Conservation (phyloP, 2,329 filamentous ascomycete species). For the Lanzia echinophila region DNA sequence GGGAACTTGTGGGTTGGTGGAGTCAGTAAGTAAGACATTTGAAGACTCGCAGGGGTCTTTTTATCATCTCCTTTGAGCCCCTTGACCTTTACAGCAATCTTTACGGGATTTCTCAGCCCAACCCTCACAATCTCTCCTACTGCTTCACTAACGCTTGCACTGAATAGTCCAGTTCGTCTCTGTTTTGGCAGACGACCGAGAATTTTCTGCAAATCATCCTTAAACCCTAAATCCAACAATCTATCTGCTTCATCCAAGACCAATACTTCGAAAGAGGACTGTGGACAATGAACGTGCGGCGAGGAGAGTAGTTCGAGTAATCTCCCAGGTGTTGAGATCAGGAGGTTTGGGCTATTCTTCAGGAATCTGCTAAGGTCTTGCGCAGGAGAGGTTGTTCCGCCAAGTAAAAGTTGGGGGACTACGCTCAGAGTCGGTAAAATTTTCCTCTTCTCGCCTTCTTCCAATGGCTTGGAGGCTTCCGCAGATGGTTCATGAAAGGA, state of each 20-base stretch:
- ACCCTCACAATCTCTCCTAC: conserved; percentile 89
- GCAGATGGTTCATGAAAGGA: conserved; percentile 78
- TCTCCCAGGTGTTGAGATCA: conserved; percentile 86
- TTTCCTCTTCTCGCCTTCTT: conserved; percentile 45
- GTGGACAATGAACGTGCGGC: conserved; percentile 78
- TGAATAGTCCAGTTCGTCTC: conserved; percentile 86
- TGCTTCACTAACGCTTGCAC: conserved; percentile 91
- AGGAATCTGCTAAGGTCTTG: conserved; percentile 85
- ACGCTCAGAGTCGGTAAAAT: conserved; percentile 48
- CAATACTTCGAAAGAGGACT: conserved; percentile 84
- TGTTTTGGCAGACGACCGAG: conserved; percentile 84
- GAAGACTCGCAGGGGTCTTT: conserved; percentile 83
- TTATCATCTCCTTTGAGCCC: conserved; percentile 72
- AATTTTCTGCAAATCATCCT: conserved; percentile 81
- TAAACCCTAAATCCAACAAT: conserved; percentile 88
- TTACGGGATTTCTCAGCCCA: conserved; percentile 87
- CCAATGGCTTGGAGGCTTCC: conserved; percentile 49
- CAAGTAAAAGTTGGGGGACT: conserved; percentile 81
- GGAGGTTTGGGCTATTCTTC: conserved; percentile 75
- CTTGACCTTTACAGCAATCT: conserved; percentile 90
- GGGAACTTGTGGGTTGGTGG: conserved; percentile 77
- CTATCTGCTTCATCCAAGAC: conserved; percentile 94
- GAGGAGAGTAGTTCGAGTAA: conserved; percentile 82
- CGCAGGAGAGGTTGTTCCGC: conserved; percentile 70
- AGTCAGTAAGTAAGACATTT: conserved; percentile 76